Evolutionary conservation across 2,329 filamentous ascomycete species (phyloP), one percentile per base, ranked within the genome.

Genomic region (Tolypocladium ophioglossoides): DNA sequence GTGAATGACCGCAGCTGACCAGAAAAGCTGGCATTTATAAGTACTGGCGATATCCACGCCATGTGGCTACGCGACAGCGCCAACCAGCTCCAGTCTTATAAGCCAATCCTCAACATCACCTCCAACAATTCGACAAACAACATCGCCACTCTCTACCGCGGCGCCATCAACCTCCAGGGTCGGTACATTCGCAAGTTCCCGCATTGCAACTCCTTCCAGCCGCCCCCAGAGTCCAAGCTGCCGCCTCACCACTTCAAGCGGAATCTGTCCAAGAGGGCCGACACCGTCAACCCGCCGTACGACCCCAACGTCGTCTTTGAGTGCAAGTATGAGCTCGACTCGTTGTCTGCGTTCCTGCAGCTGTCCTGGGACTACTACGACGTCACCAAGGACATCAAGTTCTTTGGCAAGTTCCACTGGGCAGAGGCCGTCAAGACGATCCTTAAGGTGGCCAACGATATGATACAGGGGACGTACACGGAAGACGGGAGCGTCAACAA

Each of bases 321-420:
- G 69, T 96, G 92, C 79, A 96, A 96, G 70, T 96, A 94, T 69
- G 92, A 96, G 72, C 83, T 96, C 48, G 91, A 96, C 72, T 92
- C 88, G 12, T 78, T 96, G 1, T 90, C 91, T 0, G 85, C 90
- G 34, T 96, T 96, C 69, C 77, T 97, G 9, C 83, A 89, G 44
- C 77, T 97, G 6, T 85, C 83, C 1, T 87, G 89, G 58, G 83
- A 94, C 64, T 96, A 95, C 73, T 82, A 88, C 71, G 76, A 82
- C 24, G 78, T 81, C 56, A 95, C 90, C 0, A 77, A 78, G 0
- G 91, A 91, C 39, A 80, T 76, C 1, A 79, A 78, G 53, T 90
- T 89, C 56, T 96, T 95, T 67, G 72, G 86, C 48, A 85, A 79
- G 4, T 79, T 80, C 47, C 77, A 84, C 52, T 96, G 90, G 88